Evolutionary conservation across 345 rosid species (phyloP).

Genomic region (Anacardium occidentale): DNA sequence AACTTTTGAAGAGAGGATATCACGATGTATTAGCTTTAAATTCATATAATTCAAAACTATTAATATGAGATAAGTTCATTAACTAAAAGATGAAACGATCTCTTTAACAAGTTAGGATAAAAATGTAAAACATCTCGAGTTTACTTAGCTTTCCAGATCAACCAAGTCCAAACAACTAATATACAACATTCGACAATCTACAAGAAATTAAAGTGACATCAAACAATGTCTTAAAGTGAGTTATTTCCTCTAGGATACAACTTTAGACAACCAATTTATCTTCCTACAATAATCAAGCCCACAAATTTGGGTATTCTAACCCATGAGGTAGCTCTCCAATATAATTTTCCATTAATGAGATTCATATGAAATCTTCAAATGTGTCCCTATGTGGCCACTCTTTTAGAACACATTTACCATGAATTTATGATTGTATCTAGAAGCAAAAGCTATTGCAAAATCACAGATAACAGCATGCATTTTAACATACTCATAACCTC

Average conservation of each 20-base stretch:
- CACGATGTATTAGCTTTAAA: background rate
- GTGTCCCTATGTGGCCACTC: background rate
- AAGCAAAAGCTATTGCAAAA: background rate
- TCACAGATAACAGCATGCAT: background rate
- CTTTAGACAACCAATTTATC: background rate
- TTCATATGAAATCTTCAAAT: background rate
- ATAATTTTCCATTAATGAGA: constrained; percentile 9
- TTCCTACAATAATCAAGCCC: background rate
- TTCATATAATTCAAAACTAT: background rate
- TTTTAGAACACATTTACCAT: background rate
- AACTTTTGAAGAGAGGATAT: background rate
- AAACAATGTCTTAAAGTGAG: background rate
- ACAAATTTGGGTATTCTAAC: background rate
- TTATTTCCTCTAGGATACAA: background rate
- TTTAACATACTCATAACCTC: background rate
- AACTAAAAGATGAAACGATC: background rate
- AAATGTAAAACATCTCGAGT: background rate
- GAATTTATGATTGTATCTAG: background rate
- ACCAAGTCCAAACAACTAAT: background rate
- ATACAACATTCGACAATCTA: background rate
- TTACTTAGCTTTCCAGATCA: too few species aligned
- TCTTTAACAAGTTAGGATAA: too few species aligned
- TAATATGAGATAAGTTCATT: background rate
- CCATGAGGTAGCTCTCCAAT: background rate
- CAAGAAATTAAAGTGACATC: background rate